Conservation (phyloP, 1,284 basidiomycete genomes). For the Apiotrichum brassicae region DNA sequence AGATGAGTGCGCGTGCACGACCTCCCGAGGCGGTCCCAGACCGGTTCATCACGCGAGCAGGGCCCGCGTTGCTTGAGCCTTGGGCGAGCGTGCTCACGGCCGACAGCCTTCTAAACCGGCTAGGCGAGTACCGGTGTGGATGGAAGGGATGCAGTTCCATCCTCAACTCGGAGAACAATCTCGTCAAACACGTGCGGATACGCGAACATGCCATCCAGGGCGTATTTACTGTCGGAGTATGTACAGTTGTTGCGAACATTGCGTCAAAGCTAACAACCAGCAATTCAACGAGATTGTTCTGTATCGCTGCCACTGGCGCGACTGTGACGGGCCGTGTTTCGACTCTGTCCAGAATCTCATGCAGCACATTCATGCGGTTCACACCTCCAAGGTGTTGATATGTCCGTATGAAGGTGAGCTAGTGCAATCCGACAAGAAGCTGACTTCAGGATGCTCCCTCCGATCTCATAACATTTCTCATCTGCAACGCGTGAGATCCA, state of each 20-base stretch:
- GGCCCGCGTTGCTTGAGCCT: conserved; percentile 25
- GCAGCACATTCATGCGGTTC: conserved; percentile 31
- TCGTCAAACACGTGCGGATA: conserved; percentile 23
- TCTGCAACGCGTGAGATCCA: conserved; percentile 10
- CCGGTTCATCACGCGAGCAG: conserved; percentile 25
- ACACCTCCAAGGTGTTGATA: conserved; percentile 22
- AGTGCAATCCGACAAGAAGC: background rate
- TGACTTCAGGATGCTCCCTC: conserved; percentile 20
- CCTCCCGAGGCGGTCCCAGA: conserved; percentile 24
- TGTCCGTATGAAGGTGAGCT: conserved; percentile 25
- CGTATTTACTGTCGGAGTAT: conserved; percentile 17
- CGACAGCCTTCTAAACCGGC: conserved; percentile 23
- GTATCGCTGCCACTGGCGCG: conserved; percentile 29
- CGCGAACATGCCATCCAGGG: conserved; percentile 23
- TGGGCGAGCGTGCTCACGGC: conserved; percentile 22
- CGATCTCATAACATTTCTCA: conserved; percentile 25
- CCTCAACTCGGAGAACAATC: conserved; percentile 25
- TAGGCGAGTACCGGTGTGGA: conserved; percentile 19
- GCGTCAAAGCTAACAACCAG: background rate
- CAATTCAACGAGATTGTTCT: background rate
- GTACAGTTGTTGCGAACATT: background rate
- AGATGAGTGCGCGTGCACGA: conserved; percentile 2
- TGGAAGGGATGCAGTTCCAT: conserved; percentile 38
- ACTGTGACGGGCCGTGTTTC: conserved; percentile 33
- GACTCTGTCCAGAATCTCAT: conserved; percentile 12